Base-by-base conservation (phyloP, 768 basidiomycete genomes). In the Tulasnella sp. region DNA sequence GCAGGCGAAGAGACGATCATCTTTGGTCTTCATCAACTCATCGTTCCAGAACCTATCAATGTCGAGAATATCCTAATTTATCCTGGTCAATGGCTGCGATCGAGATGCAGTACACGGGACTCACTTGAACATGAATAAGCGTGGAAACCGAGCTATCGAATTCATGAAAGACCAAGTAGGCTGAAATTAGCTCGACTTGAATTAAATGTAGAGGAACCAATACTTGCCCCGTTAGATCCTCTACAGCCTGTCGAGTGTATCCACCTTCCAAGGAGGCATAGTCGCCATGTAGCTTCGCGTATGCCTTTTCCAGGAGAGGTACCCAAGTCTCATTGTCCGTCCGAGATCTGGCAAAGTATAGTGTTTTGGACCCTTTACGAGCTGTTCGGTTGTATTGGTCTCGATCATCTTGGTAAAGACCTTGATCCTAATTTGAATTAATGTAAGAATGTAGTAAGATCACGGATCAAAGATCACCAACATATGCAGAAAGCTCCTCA, bases 191-290 rank as follows among this genome's bases (percentile, higher is more conserved):
- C 33, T 16, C 24, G 31, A 42, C 20, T 22, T 20, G 15, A 33
- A 29, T 3, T 43, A 37, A 32, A 16, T 16, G 4, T 25, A 10
- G 9, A 32, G 16, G 28, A 43, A 27, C n/a, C 25, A 22, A 22
- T 12, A 15, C 63, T 6, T 57, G 75, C 75, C 76, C 76, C 7
- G 75, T 76, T 42, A 78, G 60, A 57, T 78, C 76, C 60, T 78
- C 76, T 19, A 76, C 67, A 5, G 72, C 75, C 55, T 77, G 73
- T 41, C 66, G 65, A 15, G 71, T 63, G 19, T 61, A 54, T 5
- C 75, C 76, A 20, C 67, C 67, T 22, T 59, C 53, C 31, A 77
- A 56, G 1, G 69, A 65, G 0, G 67, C 65, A 59, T 72, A 77
- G 52, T 72, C 70, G 2, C 73, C 74, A 55, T 25, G 16, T 10